A percentile compares a stretch with the other conserved stretches of the same genome.
Evolutionary conservation across 169 alveolate genomes (phyloP).

Genomic region (Ichthyophthirius multifiliis): DNA sequence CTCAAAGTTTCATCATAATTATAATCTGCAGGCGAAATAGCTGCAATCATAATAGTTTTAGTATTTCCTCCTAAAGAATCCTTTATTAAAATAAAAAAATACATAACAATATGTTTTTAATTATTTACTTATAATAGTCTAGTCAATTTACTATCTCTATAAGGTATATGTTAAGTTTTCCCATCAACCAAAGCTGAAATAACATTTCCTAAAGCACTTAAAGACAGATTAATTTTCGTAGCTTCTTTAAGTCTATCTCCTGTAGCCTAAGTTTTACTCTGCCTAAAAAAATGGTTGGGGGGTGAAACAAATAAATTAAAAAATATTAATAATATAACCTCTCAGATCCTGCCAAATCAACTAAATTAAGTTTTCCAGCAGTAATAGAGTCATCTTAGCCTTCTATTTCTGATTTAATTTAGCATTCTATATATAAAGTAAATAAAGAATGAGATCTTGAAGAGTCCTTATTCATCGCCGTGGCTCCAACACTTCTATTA

Average conservation of each 20-base stretch:
- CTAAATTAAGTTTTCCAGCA: conserved; percentile 91
- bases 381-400: conserved; percentile 63
- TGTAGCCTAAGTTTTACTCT: conserved; percentile 79
- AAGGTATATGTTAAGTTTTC: conserved; percentile 88
- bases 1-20: conserved; percentile 93
- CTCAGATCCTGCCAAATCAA: conserved; percentile 92
- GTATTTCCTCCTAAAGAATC: conserved; percentile 93
- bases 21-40: conserved; percentile 90
- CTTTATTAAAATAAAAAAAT: conserved; percentile 13
- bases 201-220: conserved; percentile 92
- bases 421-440: conserved; percentile 84
- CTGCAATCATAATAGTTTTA: conserved; percentile 92
- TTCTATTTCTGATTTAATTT: conserved; percentile 50
- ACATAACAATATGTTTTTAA: not conserved
- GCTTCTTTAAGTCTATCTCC: conserved; percentile 91
- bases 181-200: conserved; percentile 90
- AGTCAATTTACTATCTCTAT: conserved; percentile 93
- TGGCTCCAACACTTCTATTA: conserved; percentile 84
- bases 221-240: conserved; percentile 90
- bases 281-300: not conserved
- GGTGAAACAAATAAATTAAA: not conserved
- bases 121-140: conserved; percentile 71
- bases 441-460: conserved; percentile 91
- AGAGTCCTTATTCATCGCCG: conserved; percentile 86
- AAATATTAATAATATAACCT: conserved; percentile 24